Conservation (phyloP, 306 rosid genomes). For the Rubus parviflorus region DNA sequence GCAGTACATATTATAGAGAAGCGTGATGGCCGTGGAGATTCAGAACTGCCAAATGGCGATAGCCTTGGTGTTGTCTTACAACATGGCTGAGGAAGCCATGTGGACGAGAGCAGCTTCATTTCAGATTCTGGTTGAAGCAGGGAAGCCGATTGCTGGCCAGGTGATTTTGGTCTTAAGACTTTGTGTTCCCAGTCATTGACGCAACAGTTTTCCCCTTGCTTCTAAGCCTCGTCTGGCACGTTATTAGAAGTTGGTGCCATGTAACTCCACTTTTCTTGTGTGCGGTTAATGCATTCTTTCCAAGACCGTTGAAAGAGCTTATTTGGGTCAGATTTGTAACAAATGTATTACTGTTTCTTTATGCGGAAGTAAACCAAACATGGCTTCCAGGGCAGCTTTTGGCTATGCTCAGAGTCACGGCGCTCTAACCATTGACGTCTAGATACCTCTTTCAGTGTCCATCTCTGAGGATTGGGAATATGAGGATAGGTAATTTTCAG, state of each 20-base stretch:
- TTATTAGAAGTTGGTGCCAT: conserved; percentile 28
- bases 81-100: conserved; percentile 26
- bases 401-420: conserved; percentile 30
- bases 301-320: conserved; percentile 35
- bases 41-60: conserved; percentile 30
- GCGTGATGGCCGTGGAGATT: conserved; percentile 31
- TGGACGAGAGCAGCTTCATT: conserved; percentile 29
- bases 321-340: conserved; percentile 33
- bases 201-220: conserved; percentile 11
- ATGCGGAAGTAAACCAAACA: conserved; percentile 27
- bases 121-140: conserved; percentile 32
- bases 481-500: conserved; percentile 19
- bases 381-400: conserved; percentile 29
- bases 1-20: conserved; percentile 42
- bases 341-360: conserved; percentile 21
- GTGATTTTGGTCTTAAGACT: conserved; percentile 23
- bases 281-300: conserved; percentile 16
- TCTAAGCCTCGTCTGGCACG: conserved; percentile 19
- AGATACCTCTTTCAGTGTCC: conserved; percentile 20
- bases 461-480: conserved; percentile 25
- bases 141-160: conserved; percentile 19
- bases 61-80: conserved; percentile 25
- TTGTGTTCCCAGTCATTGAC: conserved; percentile 32
- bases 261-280: conserved; percentile 23
- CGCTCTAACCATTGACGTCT: conserved; percentile 34